Evolutionary conservation across 2,329 filamentous ascomycete species (phyloP).

Genomic region (Aspergillus sp.): DNA sequence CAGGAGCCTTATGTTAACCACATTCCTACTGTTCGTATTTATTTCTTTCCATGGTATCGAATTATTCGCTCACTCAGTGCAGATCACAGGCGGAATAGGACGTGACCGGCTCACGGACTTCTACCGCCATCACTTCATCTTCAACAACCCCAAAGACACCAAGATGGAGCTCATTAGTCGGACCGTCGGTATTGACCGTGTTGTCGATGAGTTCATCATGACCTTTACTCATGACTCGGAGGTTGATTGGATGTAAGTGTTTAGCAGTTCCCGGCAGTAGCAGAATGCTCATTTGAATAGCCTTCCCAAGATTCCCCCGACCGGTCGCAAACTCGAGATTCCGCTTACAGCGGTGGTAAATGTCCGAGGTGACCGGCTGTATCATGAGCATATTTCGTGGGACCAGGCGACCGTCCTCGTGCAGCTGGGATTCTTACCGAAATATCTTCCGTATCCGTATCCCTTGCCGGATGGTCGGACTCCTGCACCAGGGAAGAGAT

Average conservation of each 20-base stretch:
- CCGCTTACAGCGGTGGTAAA: constrained; percentile 66
- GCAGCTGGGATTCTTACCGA: constrained; percentile 62
- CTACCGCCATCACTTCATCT: constrained; percentile 70
- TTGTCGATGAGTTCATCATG: constrained; percentile 68
- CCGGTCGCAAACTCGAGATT: constrained; percentile 29
- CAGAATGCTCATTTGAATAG: constrained; percentile 28
- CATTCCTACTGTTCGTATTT: constrained; percentile 58
- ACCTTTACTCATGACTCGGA: constrained; percentile 59
- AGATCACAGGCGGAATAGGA: constrained; percentile 65
- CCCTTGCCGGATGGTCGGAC: constrained; percentile 40
- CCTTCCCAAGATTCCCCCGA: constrained; percentile 43
- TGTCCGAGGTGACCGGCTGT: constrained; percentile 64
- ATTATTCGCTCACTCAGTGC: neutral
- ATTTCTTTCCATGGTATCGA: neutral
- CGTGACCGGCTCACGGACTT: constrained; percentile 60
- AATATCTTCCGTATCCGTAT: constrained; percentile 64
- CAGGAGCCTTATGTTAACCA: constrained; percentile 74
- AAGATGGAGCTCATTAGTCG: constrained; percentile 64
- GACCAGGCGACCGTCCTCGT: constrained; percentile 62
- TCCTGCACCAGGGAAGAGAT: constrained; percentile 40
- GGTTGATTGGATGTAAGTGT: constrained; percentile 64
- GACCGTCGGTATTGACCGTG: constrained; percentile 65
- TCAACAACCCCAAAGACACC: constrained; percentile 64
- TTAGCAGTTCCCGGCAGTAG: neutral
- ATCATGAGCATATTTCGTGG: constrained; percentile 70